phyloP scores from a whole-genome alignment of 257 asterid species.

The Nicotiana tomentosiformis region DNA sequence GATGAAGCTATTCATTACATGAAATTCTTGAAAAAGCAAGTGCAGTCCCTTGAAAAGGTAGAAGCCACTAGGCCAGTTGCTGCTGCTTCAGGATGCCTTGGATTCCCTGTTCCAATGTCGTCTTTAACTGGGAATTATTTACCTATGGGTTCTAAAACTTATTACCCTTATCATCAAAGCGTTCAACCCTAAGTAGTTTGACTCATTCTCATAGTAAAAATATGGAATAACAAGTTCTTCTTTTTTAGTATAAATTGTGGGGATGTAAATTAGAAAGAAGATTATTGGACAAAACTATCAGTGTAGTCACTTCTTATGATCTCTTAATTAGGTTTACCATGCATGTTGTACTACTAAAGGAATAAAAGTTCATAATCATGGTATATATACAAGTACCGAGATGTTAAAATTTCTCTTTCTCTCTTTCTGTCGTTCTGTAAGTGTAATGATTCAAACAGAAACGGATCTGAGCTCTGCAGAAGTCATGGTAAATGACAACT shows the following conservation, averaged over 20 bases:
- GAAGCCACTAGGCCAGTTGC: constrained; percentile 38
- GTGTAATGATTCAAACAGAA: neutral
- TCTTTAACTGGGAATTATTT: constrained; percentile 39
- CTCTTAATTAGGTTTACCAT: constrained; percentile 32
- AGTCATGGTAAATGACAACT: no score
- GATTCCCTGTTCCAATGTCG: constrained; percentile 62
- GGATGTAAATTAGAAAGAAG: neutral
- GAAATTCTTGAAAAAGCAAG: constrained; percentile 79
- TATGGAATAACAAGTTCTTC: neutral
- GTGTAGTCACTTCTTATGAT: neutral
- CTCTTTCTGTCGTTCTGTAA: neutral
- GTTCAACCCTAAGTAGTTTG: constrained; percentile 24
- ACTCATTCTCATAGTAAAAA: neutral
- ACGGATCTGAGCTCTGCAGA: no score
- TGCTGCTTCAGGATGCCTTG: constrained; percentile 26
- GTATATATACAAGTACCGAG: neutral
- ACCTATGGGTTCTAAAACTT: constrained; percentile 39
- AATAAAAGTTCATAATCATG: constrained; percentile 5
- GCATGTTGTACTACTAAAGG: constrained; percentile 30
- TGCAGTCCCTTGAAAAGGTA: constrained; percentile 59
- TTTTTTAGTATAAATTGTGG: neutral
- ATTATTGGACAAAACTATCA: neutral
- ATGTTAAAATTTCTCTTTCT: neutral
- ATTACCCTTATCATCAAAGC: constrained; percentile 28
- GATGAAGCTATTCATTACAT: constrained; percentile 94